A percentile compares a stretch with the other conserved stretches of the same genome.
Conservation (phyloP, 2,329 filamentous ascomycete genomes). For the Neopestalotiopsis sp. region DNA sequence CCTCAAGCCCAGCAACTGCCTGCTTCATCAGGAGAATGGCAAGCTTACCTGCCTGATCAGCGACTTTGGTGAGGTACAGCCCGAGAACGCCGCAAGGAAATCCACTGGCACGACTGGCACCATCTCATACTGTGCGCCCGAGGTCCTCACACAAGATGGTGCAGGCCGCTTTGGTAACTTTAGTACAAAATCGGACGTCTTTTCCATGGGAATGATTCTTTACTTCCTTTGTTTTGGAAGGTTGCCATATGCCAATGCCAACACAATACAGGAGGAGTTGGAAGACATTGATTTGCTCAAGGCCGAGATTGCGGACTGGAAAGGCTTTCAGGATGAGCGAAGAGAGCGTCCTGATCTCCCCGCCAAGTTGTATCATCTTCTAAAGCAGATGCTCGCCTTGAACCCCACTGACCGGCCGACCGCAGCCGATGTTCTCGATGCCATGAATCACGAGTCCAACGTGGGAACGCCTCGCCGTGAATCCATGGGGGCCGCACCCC, state of each 20-base stretch:
- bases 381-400: slow-evolving; percentile 80
- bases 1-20: slow-evolving; percentile 93
- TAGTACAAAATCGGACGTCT: slow-evolving; percentile 97
- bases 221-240: slow-evolving; percentile 97
- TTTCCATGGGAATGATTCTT: slow-evolving; percentile 96
- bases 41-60: slow-evolving; percentile 85
- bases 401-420: slow-evolving; percentile 79
- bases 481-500: slow-evolving; percentile 40
- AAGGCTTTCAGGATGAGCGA: slow-evolving; percentile 81
- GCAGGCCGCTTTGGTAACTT: slow-evolving; percentile 86
- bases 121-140: slow-evolving; percentile 95
- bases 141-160: slow-evolving; percentile 76
- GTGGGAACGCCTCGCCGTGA: slow-evolving; percentile 46
- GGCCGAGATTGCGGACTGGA: slow-evolving; percentile 85
- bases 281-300: slow-evolving; percentile 88
- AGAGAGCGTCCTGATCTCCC: slow-evolving; percentile 82
- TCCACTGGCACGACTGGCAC: slow-evolving; percentile 95
- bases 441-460: slow-evolving; percentile 71
- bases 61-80: slow-evolving; percentile 96
- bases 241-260: slow-evolving; percentile 84
- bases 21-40: slow-evolving; percentile 77
- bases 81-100: slow-evolving; percentile 78
- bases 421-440: slow-evolving; percentile 82
- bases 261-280: slow-evolving; percentile 85
- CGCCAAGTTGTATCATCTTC: slow-evolving; percentile 80